These are phyloP conservation scores for Penicillium sp. DNA, from an alignment of 2,329 filamentous ascomycete species.

Conservation along the genomic window DNA sequence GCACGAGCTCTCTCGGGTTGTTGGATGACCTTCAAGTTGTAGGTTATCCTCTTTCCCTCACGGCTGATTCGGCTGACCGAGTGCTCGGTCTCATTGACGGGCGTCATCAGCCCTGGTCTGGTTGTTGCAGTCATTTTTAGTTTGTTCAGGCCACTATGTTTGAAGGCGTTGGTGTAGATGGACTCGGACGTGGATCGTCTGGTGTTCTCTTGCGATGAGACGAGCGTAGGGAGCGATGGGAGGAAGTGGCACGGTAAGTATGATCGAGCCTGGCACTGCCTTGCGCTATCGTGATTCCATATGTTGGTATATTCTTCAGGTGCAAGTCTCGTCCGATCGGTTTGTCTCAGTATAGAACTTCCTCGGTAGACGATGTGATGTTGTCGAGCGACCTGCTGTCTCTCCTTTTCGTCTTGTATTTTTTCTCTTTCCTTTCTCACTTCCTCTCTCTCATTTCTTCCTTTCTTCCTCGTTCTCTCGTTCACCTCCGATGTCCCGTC, in stretches of 20 bases:
- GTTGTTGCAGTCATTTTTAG: not conserved
- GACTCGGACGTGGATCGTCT: not conserved
- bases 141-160: not conserved
- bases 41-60: conserved; percentile 73
- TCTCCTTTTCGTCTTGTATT: not conserved
- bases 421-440: not conserved
- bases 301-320: not conserved
- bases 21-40: conserved; percentile 81
- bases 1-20: conserved; percentile 91
- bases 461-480: no score
- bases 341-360: not conserved
- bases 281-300: not conserved
- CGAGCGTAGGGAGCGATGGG: not conserved
- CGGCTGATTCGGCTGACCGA: conserved; percentile 59
- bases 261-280: not conserved
- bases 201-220: not conserved
- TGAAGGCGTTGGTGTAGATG: not conserved
- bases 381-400: not conserved
- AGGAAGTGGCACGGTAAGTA: not conserved
- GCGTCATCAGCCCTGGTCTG: conserved; percentile 27
- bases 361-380: not conserved
- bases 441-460: not conserved
- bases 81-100: conserved; percentile 53
- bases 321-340: not conserved
- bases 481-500: not conserved